Evolutionary conservation across 805 yeast species (phyloP), one percentile per base, ranked within the genome.

Genomic region (Cyberlindnera euphorbiae): DNA sequence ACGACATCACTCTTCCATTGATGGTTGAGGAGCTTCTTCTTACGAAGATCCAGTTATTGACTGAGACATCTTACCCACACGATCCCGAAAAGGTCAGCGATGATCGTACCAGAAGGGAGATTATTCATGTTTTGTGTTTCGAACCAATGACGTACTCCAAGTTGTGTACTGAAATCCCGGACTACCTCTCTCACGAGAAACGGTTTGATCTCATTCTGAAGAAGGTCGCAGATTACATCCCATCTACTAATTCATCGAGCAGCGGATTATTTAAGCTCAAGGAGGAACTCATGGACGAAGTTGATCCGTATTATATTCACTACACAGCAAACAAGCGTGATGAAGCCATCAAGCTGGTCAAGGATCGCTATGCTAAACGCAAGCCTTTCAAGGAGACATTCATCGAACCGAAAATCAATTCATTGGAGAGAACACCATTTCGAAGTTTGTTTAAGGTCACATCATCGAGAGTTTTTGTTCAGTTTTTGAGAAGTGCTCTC

Each of bases 301-400:
- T 89, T 28, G 93, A 90, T 55, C 95, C 97, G 0, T 89, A 76
- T 52, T 90, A 81, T 53, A 69, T 84, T 40, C 88, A 87, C 48
- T 82, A 82, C 49, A 66, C 82, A 0, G 63, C 90, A 0, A 87
- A 87, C 47, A 79, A 77, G 35, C 73, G 90, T 36, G 96, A 87
- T 37, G 96, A 87, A 41, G 90, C 95, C 6, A 81, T 83, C 38
- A 71, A 69, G 30, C 60, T 77, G 5, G 60, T 84, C 21, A 78
- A 79, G 47, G 73, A 71, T 23, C 55, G 71, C 18, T 56, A 71
- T 27, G 67, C 73, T 8, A 62, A 66, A 37, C 52, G 60, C 17
- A 58, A 58, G 1, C 58, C 65, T 0, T 53, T 64, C 4, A 61
- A 67, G 4, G 76, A 76, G 4, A 67, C 79, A 5, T 78, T 71